Evolutionary conservation across 129 eudicot genomes (phyloP).

Genomic region (Pseudognaphalium luteoalbum): DNA sequence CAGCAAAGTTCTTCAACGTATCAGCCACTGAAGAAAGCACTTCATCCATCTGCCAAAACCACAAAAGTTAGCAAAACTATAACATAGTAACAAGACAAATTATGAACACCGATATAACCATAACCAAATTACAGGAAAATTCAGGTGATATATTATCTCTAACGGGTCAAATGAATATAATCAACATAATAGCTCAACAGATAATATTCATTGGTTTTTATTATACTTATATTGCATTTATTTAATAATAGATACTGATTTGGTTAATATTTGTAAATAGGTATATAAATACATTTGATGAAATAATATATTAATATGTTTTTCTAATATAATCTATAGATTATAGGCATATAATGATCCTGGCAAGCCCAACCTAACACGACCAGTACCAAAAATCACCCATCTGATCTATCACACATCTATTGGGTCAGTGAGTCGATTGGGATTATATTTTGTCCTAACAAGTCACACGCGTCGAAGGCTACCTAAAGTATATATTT

Average conservation of each 20-base stretch:
- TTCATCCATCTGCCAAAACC: conserved; percentile 66
- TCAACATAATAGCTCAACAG: not conserved
- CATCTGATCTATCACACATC: not conserved
- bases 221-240: too few species aligned
- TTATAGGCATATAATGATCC: not conserved
- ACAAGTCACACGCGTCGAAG: not conserved
- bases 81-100: not conserved
- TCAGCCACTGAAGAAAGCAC: conserved; percentile 88
- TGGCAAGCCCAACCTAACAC: not conserved
- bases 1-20: conserved; percentile 77
- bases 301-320: not conserved
- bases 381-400: too few species aligned
- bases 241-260: too few species aligned
- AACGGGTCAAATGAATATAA: not conserved
- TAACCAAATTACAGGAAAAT: not conserved
- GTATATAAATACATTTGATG: too few species aligned
- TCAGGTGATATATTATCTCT: not conserved
- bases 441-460: not conserved
- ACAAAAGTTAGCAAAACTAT: not conserved
- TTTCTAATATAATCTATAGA: not conserved
- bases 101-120: not conserved
- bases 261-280: too few species aligned
- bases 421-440: not conserved
- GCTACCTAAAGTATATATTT: not conserved
- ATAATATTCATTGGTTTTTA: too few species aligned